Evolutionary conservation across 2,329 filamentous ascomycete species (phyloP).

Genomic region (Plectosphaerella sp.): DNA sequence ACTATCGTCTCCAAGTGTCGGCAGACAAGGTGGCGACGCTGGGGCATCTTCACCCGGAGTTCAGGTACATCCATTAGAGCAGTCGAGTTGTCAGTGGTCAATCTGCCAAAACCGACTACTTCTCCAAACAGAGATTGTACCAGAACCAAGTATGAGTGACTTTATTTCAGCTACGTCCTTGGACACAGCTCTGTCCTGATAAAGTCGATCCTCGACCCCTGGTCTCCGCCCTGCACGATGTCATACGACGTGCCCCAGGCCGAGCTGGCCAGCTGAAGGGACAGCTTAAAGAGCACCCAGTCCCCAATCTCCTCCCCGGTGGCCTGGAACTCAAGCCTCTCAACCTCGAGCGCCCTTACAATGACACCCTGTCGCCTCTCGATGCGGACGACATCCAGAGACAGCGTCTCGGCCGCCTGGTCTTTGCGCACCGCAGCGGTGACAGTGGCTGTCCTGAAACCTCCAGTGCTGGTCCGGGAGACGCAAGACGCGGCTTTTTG

Average conservation of each 20-base stretch:
- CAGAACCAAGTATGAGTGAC: no score
- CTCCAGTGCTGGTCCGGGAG: constrained; percentile 6
- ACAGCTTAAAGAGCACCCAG: constrained; percentile 5
- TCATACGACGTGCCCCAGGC: constrained; percentile 12
- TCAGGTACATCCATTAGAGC: constrained; percentile 19
- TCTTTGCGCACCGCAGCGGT: constrained; percentile 9
- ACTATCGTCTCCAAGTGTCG: constrained; percentile 15
- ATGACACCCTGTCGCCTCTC: constrained; percentile 8
- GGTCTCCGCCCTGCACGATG: constrained; percentile 5
- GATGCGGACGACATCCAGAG: constrained; percentile 8
- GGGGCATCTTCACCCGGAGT: constrained; percentile 18
- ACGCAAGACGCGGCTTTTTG: constrained; percentile 20
- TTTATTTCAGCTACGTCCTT: not conserved
- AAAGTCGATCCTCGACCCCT: constrained; percentile 8
- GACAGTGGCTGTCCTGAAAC: constrained; percentile 7
- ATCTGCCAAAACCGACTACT: no score
- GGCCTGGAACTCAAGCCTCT: constrained; percentile 5
- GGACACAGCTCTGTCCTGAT: constrained; percentile 10
- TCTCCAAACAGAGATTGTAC: no score
- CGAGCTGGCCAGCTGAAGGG: constrained; percentile 6
- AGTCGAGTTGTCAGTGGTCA: not conserved
- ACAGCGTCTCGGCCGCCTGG: constrained; percentile 1
- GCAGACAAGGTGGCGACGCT: constrained; percentile 14
- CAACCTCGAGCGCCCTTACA: constrained; percentile 4
- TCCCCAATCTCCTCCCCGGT: constrained; percentile 3